Conservation (phyloP, 768 basidiomycete species). For the Xerocomellus intermedius region DNA sequence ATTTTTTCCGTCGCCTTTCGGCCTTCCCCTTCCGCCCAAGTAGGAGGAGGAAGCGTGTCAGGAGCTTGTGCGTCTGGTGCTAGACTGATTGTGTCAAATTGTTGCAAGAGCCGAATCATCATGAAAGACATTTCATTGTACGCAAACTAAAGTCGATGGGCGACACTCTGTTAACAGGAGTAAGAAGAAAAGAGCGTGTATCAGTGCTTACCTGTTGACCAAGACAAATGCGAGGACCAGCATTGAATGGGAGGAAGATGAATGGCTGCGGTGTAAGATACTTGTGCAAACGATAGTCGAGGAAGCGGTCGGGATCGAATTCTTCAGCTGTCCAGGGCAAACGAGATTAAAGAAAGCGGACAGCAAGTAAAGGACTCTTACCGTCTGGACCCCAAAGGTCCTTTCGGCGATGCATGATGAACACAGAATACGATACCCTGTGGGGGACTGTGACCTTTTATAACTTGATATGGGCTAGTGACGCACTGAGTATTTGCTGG, state of each 20-base stretch:
- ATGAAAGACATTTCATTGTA: slow-evolving; percentile 64
- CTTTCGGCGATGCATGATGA: slow-evolving; percentile 63
- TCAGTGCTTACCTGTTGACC: slow-evolving; percentile 41
- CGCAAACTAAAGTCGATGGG: slow-evolving; percentile 40
- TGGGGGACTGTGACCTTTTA: not conserved
- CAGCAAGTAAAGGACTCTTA: slow-evolving; percentile 16
- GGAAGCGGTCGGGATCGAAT: slow-evolving; percentile 72
- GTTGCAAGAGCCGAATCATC: slow-evolving; percentile 60
- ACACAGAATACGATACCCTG: slow-evolving; percentile 53
- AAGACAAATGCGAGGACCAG: slow-evolving; percentile 53
- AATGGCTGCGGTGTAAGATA: slow-evolving; percentile 63
- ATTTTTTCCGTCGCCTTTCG: slow-evolving; percentile 51
- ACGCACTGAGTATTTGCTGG: slow-evolving; percentile 42
- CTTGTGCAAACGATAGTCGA: slow-evolving; percentile 60
- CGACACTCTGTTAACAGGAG: not conserved
- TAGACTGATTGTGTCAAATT: slow-evolving; percentile 48
- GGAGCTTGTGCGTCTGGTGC: slow-evolving; percentile 46
- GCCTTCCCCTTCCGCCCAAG: slow-evolving; percentile 46
- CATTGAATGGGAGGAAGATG: slow-evolving; percentile 70
- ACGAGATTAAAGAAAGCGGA: not conserved
- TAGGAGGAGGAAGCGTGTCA: slow-evolving; percentile 43
- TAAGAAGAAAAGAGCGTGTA: not conserved
- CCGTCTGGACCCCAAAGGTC: slow-evolving; percentile 76
- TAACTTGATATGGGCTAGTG: not conserved
- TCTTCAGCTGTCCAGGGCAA: slow-evolving; percentile 44